Percentiles rank a stretch among this genome's conserved stretches.
Conservation (phyloP, 1,284 basidiomycete genomes). For the Apiotrichum sp. region DNA sequence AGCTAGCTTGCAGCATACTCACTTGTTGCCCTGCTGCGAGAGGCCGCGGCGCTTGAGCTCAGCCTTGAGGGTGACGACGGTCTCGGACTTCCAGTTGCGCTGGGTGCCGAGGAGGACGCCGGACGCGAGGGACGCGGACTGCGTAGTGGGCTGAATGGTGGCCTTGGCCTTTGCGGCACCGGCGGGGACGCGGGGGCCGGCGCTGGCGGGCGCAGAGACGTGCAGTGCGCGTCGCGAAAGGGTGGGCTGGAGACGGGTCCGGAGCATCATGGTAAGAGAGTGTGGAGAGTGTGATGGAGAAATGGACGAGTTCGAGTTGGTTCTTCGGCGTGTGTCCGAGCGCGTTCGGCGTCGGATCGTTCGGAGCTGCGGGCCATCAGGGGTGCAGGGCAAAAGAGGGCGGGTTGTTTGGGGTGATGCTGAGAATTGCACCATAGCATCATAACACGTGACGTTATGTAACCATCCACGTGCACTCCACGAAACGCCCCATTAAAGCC, state of each 20-base stretch:
- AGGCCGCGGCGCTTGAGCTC: conserved; percentile 63
- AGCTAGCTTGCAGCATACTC: conserved; percentile 6
- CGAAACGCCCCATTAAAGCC: too few species aligned
- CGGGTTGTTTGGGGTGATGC: too few species aligned
- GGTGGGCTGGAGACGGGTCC: conserved; percentile 37
- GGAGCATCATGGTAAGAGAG: conserved; percentile 30
- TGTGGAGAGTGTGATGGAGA: too few species aligned
- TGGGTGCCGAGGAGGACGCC: conserved; percentile 60
- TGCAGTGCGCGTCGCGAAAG: not conserved
- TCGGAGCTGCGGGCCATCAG: too few species aligned
- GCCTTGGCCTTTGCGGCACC: conserved; percentile 14
- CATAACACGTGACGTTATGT: too few species aligned
- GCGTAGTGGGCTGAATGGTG: conserved; percentile 14
- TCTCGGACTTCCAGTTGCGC: conserved; percentile 56
- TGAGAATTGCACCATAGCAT: too few species aligned
- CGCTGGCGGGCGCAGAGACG: conserved; percentile 5
- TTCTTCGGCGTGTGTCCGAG: too few species aligned
- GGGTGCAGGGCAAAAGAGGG: too few species aligned
- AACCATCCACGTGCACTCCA: too few species aligned
- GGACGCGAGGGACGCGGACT: conserved; percentile 53
- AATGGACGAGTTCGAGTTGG: too few species aligned
- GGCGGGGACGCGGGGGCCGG: conserved; percentile 9
- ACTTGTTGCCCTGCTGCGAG: conserved; percentile 54
- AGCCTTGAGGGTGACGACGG: conserved; percentile 56
- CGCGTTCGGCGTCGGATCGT: too few species aligned